Percentiles rank a stretch among this genome's conserved stretches.
These are phyloP conservation scores for Sedum album DNA, from an alignment of 164 flowering plant genomes.

Conservation along the genomic window DNA sequence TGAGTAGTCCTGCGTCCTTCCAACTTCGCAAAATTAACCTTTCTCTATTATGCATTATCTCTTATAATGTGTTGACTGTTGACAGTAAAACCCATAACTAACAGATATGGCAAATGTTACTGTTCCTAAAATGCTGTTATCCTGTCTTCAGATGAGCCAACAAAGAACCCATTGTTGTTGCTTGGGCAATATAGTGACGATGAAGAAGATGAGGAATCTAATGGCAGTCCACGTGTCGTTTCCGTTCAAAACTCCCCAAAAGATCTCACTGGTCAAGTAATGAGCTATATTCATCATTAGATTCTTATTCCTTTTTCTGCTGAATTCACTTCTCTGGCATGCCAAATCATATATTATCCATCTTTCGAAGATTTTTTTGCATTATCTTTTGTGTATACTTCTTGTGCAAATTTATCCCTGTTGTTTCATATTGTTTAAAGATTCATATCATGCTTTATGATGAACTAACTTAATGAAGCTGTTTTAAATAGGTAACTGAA, in stretches of 20 bases:
- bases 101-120: constrained; percentile 8
- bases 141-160: constrained; percentile 47
- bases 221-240: constrained; percentile 15
- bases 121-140: constrained; percentile 25
- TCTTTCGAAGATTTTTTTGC: no score
- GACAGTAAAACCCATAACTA: not conserved
- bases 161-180: constrained; percentile 63
- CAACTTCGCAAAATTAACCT: not conserved
- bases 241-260: constrained; percentile 17
- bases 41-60: not conserved
- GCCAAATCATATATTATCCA: no score
- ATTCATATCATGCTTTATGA: not conserved
- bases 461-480: not conserved
- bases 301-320: no score
- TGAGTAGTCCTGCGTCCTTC: not conserved
- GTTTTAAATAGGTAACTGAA: constrained; percentile 25
- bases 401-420: not conserved
- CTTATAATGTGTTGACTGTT: not conserved
- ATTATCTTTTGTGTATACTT: no score
- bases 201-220: constrained; percentile 49
- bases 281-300: not conserved
- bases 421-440: not conserved
- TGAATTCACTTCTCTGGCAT: no score
- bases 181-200: constrained; percentile 96
- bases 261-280: constrained; percentile 39